These are phyloP conservation scores for Vitis hybrid DNA, from an alignment of 177 flowering plant genomes.

Conservation along the genomic window DNA sequence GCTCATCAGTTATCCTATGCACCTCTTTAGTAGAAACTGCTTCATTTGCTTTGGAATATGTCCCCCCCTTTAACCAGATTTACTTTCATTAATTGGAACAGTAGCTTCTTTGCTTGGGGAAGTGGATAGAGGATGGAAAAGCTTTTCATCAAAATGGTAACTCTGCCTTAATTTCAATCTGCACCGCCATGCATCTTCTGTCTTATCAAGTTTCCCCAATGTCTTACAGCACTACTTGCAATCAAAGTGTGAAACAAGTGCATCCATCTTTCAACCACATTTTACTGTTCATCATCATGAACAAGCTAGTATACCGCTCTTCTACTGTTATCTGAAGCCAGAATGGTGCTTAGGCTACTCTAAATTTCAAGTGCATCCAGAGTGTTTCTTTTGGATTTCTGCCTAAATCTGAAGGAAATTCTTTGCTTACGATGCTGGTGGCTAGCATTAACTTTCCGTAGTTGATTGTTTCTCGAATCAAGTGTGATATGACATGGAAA, in stretches of 20 bases:
- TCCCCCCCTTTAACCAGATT: constrained; percentile 47
- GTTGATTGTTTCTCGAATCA: constrained; percentile 86
- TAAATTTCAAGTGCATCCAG: constrained; percentile 51
- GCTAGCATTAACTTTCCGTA: constrained; percentile 85
- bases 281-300: constrained; percentile 88
- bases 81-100: constrained; percentile 38
- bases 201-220: constrained; percentile 99
- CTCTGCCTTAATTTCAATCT: constrained; percentile 84
- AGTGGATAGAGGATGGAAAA: constrained; percentile 65
- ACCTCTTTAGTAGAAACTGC: constrained; percentile 79
- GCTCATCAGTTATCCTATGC: constrained; percentile 4
- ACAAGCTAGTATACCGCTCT: constrained; percentile 73
- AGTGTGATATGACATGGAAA: constrained; percentile 81
- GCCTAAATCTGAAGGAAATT: constrained; percentile 62
- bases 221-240: constrained; percentile 59
- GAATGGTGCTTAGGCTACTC: constrained; percentile 49
- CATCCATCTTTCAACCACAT: constrained; percentile 87
- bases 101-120: constrained; percentile 30
- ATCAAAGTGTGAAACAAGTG: constrained; percentile 83
- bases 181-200: constrained; percentile 94
- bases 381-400: constrained; percentile 51
- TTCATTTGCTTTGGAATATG: constrained; percentile 88
- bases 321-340: constrained; percentile 77
- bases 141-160: constrained; percentile 82
- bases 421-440: constrained; percentile 56